Evolutionary conservation across 345 rosid genomes (phyloP).

Genomic region (Eucalyptus sp.): DNA sequence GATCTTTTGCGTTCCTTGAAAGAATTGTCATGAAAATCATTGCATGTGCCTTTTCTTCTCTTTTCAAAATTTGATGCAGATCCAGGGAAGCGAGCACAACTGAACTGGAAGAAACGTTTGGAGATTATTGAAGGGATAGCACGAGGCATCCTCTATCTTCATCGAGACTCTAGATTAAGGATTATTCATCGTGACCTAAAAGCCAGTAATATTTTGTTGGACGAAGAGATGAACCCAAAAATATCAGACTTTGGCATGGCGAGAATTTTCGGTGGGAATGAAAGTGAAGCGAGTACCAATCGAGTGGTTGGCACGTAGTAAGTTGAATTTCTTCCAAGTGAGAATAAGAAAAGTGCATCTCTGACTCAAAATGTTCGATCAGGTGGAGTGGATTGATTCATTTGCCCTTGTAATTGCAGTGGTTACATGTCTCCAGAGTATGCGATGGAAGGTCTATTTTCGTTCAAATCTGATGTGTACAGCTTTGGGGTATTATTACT

Average conservation of each 20-base stretch:
- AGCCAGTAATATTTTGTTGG: conserved; percentile 58
- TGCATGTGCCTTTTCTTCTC: not conserved
- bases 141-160: conserved; percentile 68
- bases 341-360: not conserved
- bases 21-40: not conserved
- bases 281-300: conserved; percentile 43
- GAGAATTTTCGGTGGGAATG: conserved; percentile 43
- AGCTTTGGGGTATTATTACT: conserved; percentile 64
- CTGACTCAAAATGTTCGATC: not conserved
- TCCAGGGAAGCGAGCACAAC: conserved; percentile 14
- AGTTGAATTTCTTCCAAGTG: not conserved
- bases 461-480: conserved; percentile 62
- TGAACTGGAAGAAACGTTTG: conserved; percentile 49
- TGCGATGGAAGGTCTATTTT: conserved; percentile 70
- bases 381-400: not conserved
- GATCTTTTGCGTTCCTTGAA: not conserved
- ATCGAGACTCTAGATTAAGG: conserved; percentile 55
- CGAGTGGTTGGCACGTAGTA: conserved; percentile 70
- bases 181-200: conserved; percentile 69
- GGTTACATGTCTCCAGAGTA: conserved; percentile 83
- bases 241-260: conserved; percentile 82
- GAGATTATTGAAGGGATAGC: conserved; percentile 64
- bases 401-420: conserved; percentile 9
- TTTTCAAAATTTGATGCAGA: conserved; percentile 13
- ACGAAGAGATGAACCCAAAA: conserved; percentile 65